Percentiles rank a stretch among this genome's conserved stretches.
phyloP scores from a whole-genome alignment of 2,329 filamentous ascomycete genomes.

The Phyllachora maydis region DNA sequence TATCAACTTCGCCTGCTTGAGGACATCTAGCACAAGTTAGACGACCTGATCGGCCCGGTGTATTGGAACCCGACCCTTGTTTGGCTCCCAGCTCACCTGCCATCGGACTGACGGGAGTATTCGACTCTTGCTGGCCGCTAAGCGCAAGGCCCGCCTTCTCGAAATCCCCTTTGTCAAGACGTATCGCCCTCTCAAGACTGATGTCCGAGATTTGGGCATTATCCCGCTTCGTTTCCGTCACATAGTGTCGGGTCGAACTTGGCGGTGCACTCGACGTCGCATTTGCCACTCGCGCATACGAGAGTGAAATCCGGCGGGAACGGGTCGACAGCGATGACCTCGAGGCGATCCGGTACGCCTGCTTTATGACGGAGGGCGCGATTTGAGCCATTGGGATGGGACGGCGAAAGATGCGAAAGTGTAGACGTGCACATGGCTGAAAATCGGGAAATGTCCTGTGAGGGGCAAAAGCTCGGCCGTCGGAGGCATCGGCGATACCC shows the following conservation, averaged over 20 bases:
- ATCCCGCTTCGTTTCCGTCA: conserved; percentile 63
- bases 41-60: conserved; percentile 2
- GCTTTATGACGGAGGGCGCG: conserved; percentile 50
- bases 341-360: conserved; percentile 42
- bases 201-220: conserved; percentile 71
- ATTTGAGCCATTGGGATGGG: conserved; percentile 39
- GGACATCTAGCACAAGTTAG: conserved; percentile 32
- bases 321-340: conserved; percentile 17
- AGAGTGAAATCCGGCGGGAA: conserved; percentile 14
- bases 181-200: conserved; percentile 64
- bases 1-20: conserved; percentile 85
- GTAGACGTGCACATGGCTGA: conserved; percentile 1
- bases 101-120: conserved; percentile 62
- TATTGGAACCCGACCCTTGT: too few species aligned
- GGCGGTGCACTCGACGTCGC: conserved; percentile 6
- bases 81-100: conserved; percentile 25
- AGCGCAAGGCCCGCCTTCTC: conserved; percentile 39
- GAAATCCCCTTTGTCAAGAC: conserved; percentile 70
- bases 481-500: too few species aligned
- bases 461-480: too few species aligned
- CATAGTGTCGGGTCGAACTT: conserved; percentile 38
- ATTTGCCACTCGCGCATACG: conserved; percentile 12
- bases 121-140: conserved; percentile 24
- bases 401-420: background rate
- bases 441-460: too few species aligned